phyloP scores from a whole-genome alignment of 1,284 basidiomycete species.

The Cryptococcus sp. region DNA sequence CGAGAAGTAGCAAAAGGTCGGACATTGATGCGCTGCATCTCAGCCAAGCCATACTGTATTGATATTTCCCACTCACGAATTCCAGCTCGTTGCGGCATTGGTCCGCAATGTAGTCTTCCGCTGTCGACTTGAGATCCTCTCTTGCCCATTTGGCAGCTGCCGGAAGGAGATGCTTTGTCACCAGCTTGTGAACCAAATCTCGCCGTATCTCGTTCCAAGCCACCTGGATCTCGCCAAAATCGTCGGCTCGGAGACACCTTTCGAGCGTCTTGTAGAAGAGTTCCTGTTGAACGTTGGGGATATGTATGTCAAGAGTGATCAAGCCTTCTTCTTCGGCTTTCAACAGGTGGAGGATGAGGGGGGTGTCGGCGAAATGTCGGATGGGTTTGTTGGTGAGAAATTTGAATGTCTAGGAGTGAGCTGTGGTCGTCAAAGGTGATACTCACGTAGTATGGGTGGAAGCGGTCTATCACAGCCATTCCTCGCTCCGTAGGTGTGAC shows the following conservation, averaged over 20 bases:
- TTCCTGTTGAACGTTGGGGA: conserved; percentile 60
- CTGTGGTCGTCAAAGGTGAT: not conserved
- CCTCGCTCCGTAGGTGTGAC: conserved; percentile 88
- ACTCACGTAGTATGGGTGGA: conserved; percentile 82
- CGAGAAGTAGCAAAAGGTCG: conserved; percentile 65
- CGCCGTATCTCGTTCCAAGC: conserved; percentile 90
- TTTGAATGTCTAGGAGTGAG: conserved; percentile 75
- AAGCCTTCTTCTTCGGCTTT: conserved; percentile 84
- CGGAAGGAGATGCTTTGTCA: conserved; percentile 70
- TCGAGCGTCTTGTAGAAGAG: conserved; percentile 62
- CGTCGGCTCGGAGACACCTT: conserved; percentile 78
- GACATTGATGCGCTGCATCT: conserved; percentile 45
- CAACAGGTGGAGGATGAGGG: conserved; percentile 88
- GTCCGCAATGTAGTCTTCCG: conserved; percentile 73
- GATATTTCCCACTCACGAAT: conserved; percentile 52
- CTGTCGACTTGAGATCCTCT: conserved; percentile 84
- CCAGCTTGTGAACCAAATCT: conserved; percentile 68
- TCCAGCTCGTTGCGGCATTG: conserved; percentile 64
- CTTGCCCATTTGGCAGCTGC: conserved; percentile 78
- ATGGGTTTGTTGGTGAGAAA: conserved; percentile 82
- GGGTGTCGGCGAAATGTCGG: conserved; percentile 59
- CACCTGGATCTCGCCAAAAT: conserved; percentile 73
- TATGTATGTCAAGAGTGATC: conserved; percentile 67
- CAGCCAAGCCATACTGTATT: conserved; percentile 1
- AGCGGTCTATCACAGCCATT: conserved; percentile 81